phyloP scores from a whole-genome alignment of 2,329 filamentous ascomycete species.

The Coleophoma crateriformis region DNA sequence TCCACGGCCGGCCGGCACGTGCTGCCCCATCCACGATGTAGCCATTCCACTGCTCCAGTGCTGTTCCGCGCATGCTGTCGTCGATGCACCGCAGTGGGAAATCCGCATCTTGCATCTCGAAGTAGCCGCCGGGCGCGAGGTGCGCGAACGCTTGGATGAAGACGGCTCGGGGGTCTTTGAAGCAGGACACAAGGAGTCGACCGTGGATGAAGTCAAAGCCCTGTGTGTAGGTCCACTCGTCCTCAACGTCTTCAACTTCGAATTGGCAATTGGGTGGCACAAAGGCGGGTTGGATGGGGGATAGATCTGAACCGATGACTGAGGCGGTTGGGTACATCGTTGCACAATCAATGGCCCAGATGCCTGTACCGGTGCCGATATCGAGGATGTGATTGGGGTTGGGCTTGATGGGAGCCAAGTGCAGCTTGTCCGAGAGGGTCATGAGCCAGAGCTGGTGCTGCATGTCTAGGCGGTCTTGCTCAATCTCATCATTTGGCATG shows the following conservation, averaged over 20 bases:
- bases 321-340: slow-evolving; percentile 11
- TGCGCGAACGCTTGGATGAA: slow-evolving; percentile 1
- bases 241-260: slow-evolving; percentile 43
- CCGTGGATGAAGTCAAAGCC: slow-evolving; percentile 44
- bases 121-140: slow-evolving; percentile 18
- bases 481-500: neutral
- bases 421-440: neutral
- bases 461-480: neutral
- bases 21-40: neutral
- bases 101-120: slow-evolving; percentile 23
- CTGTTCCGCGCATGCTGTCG: neutral
- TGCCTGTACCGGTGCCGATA: neutral
- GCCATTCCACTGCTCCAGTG: neutral
- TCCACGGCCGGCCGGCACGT: slow-evolving; percentile 10
- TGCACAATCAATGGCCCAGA: neutral
- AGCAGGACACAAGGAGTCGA: slow-evolving; percentile 30
- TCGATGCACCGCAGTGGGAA: neutral
- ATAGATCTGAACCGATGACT: slow-evolving; percentile 20
- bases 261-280: slow-evolving; percentile 42
- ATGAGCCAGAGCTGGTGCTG: neutral
- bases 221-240: slow-evolving; percentile 37
- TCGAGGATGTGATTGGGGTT: neutral
- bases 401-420: neutral
- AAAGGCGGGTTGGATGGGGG: slow-evolving; percentile 17
- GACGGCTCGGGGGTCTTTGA: slow-evolving; percentile 2